phyloP scores from a whole-genome alignment of 140 eudicot genomes.

The Senecio squalidus region DNA sequence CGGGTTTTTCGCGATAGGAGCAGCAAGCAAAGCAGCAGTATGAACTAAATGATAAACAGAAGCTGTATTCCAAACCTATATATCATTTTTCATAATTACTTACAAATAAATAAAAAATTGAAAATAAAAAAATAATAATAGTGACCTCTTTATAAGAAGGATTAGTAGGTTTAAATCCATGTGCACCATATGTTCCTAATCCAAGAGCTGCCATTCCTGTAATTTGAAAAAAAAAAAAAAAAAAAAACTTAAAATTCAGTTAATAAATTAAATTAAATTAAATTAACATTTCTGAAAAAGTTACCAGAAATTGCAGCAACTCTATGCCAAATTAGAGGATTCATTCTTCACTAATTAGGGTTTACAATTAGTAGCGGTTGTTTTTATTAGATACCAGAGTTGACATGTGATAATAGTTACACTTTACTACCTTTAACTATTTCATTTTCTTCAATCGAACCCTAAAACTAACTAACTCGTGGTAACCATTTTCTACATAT shows the following conservation, averaged over 20 bases:
- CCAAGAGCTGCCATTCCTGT: slow-evolving; percentile 80
- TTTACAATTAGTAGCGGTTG: not conserved
- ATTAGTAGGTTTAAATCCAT: slow-evolving; percentile 79
- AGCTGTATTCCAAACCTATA: slow-evolving; percentile 90
- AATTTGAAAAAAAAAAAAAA: not conserved
- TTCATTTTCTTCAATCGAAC: too few species aligned
- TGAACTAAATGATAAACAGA: slow-evolving; percentile 85
- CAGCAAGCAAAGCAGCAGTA: slow-evolving; percentile 86
- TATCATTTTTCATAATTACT: slow-evolving; percentile 3
- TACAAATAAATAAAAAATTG: not conserved
- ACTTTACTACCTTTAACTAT: not conserved
- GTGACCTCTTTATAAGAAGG: slow-evolving; percentile 71
- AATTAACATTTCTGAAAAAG: not conserved
- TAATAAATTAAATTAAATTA: too few species aligned
- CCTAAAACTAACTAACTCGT: not conserved
- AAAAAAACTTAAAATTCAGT: not conserved
- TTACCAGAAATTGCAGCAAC: slow-evolving; percentile 85
- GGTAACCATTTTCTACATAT: too few species aligned
- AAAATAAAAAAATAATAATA: not conserved
- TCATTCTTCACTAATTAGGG: slow-evolving; percentile 39
- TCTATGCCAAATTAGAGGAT: slow-evolving; percentile 85
- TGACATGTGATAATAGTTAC: not conserved
- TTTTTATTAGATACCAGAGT: not conserved
- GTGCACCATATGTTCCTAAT: slow-evolving; percentile 89
- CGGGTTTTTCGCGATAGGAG: slow-evolving; percentile 73